Percentiles rank a stretch among this genome's conserved stretches.
Conservation (phyloP, 306 rosid genomes). For the barrel medic (Medicago truncatula) region DNA sequence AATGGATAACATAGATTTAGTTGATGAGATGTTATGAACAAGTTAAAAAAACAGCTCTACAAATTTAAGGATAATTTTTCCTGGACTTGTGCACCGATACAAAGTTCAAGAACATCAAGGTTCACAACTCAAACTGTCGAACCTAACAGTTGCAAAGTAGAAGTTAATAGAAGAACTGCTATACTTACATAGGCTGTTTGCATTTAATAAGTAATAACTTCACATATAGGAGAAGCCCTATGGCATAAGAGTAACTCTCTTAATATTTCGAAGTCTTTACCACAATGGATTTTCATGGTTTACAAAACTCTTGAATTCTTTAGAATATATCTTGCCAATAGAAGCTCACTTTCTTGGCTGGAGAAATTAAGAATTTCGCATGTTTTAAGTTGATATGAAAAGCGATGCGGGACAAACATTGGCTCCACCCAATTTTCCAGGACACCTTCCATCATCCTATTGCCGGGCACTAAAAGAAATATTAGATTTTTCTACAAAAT, state of each 20-base stretch:
- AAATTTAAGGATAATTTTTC: not conserved
- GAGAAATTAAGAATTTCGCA: not conserved
- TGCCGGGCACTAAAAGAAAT: too few species aligned
- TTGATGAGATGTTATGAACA: not conserved
- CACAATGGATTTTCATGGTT: not conserved
- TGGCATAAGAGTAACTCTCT: not conserved
- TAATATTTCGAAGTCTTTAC: not conserved
- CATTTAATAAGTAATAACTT: too few species aligned
- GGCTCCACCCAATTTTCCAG: not conserved
- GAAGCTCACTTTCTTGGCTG: not conserved
- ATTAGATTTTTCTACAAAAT: too few species aligned
- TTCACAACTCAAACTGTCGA: not conserved
- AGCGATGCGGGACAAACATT: not conserved
- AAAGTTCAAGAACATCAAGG: too few species aligned
- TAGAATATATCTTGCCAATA: not conserved
- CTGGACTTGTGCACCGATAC: too few species aligned
- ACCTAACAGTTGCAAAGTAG: not conserved
- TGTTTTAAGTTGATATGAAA: not conserved
- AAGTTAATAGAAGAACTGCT: not conserved
- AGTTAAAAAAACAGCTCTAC: not conserved
- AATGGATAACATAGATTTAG: not conserved
- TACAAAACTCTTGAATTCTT: slow-evolving; percentile 10
- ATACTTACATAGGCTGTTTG: not conserved
- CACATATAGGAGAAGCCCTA: not conserved
- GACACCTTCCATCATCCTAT: too few species aligned